A percentile compares a stretch with the other conserved stretches of the same genome.
phyloP scores from a whole-genome alignment of 495 filamentous ascomycete species.

The Xylaria venustula region DNA sequence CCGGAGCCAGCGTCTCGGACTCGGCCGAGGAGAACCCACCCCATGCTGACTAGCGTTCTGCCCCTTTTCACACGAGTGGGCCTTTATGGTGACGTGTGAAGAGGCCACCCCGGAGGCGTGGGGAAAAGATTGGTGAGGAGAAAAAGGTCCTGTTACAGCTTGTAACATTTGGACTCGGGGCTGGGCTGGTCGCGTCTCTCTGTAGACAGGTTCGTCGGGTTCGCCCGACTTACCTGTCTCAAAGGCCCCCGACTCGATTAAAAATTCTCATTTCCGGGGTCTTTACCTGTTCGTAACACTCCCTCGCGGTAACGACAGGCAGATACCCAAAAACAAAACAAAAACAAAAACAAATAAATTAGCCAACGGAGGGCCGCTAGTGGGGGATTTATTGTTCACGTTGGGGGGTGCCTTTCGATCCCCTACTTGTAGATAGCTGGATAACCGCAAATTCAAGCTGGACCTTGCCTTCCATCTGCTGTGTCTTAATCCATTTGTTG shows the following conservation, averaged over 20 bases:
- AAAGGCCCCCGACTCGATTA: slow-evolving; percentile 35
- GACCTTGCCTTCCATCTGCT: slow-evolving; percentile 23
- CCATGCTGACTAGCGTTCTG: slow-evolving; percentile 24
- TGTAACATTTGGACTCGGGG: slow-evolving; percentile 23
- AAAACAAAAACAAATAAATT: slow-evolving; percentile 16
- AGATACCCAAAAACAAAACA: slow-evolving; percentile 8
- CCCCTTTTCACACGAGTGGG: slow-evolving; percentile 20
- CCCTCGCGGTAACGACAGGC: slow-evolving; percentile 19
- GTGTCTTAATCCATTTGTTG: not conserved
- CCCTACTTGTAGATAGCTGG: slow-evolving; percentile 23
- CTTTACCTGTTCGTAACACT: slow-evolving; percentile 8
- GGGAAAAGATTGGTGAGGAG: slow-evolving; percentile 26
- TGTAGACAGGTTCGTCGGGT: slow-evolving; percentile 33
- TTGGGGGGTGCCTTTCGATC: slow-evolving; percentile 24
- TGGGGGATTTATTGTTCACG: slow-evolving; percentile 21
- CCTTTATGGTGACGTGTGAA: slow-evolving; percentile 1
- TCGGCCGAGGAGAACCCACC: slow-evolving; percentile 47
- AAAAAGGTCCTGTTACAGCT: slow-evolving; percentile 9
- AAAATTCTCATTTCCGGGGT: slow-evolving; percentile 23
- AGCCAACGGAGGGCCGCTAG: slow-evolving; percentile 26
- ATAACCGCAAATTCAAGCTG: slow-evolving; percentile 29
- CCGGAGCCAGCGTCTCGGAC: slow-evolving; percentile 56
- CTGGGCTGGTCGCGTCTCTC: slow-evolving; percentile 50
- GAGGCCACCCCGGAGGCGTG: slow-evolving; percentile 28
- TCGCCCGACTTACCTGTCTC: slow-evolving; percentile 35